These are phyloP conservation scores for Pyrenophora graminea DNA, from an alignment of 2,329 filamentous ascomycete species.

Conservation along the genomic window DNA sequence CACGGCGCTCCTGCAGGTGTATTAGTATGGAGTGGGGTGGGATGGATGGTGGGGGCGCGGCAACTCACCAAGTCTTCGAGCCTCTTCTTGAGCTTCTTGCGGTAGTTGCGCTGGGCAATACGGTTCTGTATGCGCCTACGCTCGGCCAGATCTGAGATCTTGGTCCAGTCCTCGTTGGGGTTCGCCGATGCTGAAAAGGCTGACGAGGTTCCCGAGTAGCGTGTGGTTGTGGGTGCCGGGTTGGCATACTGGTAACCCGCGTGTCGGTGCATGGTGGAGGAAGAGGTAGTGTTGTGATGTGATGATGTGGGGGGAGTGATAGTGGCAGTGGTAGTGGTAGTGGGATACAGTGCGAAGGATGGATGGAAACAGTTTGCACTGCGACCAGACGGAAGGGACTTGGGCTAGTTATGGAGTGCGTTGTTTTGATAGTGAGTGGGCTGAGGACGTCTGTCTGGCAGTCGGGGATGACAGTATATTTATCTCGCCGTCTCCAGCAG, in stretches of 20 bases:
- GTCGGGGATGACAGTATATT: slow-evolving; percentile 35
- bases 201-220: slow-evolving; percentile 83
- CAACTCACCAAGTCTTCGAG: slow-evolving; percentile 69
- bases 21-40: slow-evolving; percentile 24
- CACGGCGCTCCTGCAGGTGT: slow-evolving; percentile 64
- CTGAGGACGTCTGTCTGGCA: slow-evolving; percentile 31
- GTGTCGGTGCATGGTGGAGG: slow-evolving; percentile 51
- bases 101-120: slow-evolving; percentile 97
- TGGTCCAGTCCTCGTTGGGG: slow-evolving; percentile 98
- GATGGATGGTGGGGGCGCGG: slow-evolving; percentile 12
- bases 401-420: slow-evolving; percentile 21
- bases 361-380: neutral
- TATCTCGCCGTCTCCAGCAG: slow-evolving; percentile 32
- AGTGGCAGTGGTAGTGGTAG: slow-evolving; percentile 4
- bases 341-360: neutral
- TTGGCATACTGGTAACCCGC: slow-evolving; percentile 50
- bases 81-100: slow-evolving; percentile 91
- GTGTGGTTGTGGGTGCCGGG: slow-evolving; percentile 50
- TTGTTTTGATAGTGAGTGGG: slow-evolving; percentile 19
- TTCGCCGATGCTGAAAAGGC: slow-evolving; percentile 94
- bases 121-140: slow-evolving; percentile 93
- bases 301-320: slow-evolving; percentile 9
- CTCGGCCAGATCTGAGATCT: slow-evolving; percentile 96
- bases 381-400: slow-evolving; percentile 4
- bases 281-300: slow-evolving; percentile 8